These are phyloP conservation scores for Henckelia pumila DNA, from an alignment of 257 asterid genomes.

Conservation along the genomic window DNA sequence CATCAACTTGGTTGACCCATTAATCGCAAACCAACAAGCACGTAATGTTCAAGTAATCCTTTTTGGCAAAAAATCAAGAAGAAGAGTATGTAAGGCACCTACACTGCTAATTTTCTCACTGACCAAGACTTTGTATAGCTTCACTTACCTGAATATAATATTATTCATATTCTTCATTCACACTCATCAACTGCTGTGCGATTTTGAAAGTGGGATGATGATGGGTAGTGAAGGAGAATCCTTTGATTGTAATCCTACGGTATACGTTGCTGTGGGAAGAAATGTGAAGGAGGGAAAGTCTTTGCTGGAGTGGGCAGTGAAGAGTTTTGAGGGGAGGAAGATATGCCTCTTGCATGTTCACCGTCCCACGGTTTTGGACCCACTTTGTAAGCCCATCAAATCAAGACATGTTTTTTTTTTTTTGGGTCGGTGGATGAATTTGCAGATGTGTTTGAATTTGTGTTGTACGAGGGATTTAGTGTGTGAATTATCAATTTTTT, in stretches of 20 bases:
- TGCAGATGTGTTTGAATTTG: constrained; percentile 3
- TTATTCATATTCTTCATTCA: constrained; percentile 11
- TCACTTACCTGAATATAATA: constrained; percentile 21
- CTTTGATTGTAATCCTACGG: constrained; percentile 24
- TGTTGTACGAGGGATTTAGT: constrained; percentile 7
- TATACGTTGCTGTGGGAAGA: constrained; percentile 77
- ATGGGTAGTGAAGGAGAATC: constrained; percentile 56
- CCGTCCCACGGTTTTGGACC: constrained; percentile 48
- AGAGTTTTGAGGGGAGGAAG: constrained; percentile 44
- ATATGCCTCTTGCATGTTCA: constrained; percentile 78
- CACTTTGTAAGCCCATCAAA: constrained; percentile 44
- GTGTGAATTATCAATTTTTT: constrained; percentile 11
- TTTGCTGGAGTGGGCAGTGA: constrained; percentile 55
- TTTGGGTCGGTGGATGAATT: not conserved
- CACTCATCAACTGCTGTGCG: not conserved
- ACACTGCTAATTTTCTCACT: constrained; percentile 29
- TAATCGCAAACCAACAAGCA: constrained; percentile 29
- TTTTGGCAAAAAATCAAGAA: not conserved
- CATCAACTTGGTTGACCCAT: not conserved
- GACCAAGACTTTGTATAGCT: constrained; percentile 26
- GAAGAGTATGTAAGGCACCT: constrained; percentile 14
- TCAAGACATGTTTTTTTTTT: not conserved
- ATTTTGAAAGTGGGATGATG: constrained; percentile 5
- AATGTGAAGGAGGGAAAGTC: constrained; percentile 68
- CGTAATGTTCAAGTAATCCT: constrained; percentile 20